A percentile compares a stretch with the other conserved stretches of the same genome.
Evolutionary conservation across 2,329 filamentous ascomycete species (phyloP).

Genomic region (Tolypocladium cylindrosporum): DNA sequence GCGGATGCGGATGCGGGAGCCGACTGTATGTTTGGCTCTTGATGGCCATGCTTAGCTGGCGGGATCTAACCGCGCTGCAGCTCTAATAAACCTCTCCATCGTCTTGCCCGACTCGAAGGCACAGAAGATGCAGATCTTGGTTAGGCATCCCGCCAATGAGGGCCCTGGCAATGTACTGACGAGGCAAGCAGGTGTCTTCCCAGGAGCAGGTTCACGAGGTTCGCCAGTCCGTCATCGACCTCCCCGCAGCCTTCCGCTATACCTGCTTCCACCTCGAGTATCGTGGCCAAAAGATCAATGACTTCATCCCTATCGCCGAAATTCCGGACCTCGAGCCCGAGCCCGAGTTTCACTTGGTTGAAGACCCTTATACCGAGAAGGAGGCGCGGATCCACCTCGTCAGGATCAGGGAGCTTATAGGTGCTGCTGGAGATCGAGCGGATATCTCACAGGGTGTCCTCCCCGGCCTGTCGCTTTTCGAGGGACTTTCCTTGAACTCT

Average conservation of each 20-base stretch:
- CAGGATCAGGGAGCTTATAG: slow-evolving; percentile 83
- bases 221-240: slow-evolving; percentile 90
- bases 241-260: slow-evolving; percentile 88
- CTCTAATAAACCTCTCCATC: slow-evolving; percentile 57
- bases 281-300: slow-evolving; percentile 81
- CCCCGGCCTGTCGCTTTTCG: slow-evolving; percentile 78
- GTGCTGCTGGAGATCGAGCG: slow-evolving; percentile 78
- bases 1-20: slow-evolving; percentile 19
- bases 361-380: slow-evolving; percentile 97
- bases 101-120: slow-evolving; percentile 67
- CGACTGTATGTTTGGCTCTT: slow-evolving; percentile 19
- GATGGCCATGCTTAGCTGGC: not conserved
- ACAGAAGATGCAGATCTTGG: slow-evolving; percentile 75
- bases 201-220: slow-evolving; percentile 98
- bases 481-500: slow-evolving; percentile 52
- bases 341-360: slow-evolving; percentile 70
- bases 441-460: slow-evolving; percentile 80
- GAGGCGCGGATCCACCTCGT: slow-evolving; percentile 93
- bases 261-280: slow-evolving; percentile 98
- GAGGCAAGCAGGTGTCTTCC: slow-evolving; percentile 57
- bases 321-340: slow-evolving; percentile 68
- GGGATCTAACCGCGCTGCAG: slow-evolving; percentile 15
- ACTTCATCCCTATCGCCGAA: slow-evolving; percentile 87
- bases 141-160: slow-evolving; percentile 28
- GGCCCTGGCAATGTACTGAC: not conserved